These are phyloP conservation scores for Debaryomycetaceae sp. DNA, from an alignment of 1,139 yeast species.

Conservation along the genomic window DNA sequence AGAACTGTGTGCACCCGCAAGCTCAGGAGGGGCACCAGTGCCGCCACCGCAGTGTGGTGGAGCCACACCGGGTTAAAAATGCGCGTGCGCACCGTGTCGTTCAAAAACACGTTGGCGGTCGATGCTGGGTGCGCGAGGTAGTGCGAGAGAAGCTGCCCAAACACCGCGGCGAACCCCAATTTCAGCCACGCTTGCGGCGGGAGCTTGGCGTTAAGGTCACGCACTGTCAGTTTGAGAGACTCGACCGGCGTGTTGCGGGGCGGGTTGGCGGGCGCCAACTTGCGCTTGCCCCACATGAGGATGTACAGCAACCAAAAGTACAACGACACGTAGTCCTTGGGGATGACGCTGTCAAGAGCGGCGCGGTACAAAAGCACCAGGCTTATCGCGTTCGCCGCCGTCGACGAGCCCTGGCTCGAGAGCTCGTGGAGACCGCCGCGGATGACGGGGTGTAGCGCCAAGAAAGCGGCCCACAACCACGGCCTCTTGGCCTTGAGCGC, in stretches of 20 bases:
- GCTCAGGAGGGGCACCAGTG: no score
- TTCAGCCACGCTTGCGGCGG: constrained; percentile 1
- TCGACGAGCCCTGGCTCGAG: constrained; percentile 7
- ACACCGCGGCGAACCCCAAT: constrained; percentile 15
- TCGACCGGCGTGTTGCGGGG: not conserved
- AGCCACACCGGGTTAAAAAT: constrained; percentile 43
- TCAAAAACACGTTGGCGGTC: constrained; percentile 35
- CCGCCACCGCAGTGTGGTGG: constrained; percentile 23
- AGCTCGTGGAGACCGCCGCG: constrained; percentile 1
- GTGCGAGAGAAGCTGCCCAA: constrained; percentile 40
- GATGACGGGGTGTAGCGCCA: constrained; percentile 7
- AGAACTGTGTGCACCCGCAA: no score
- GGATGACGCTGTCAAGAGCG: constrained; percentile 25
- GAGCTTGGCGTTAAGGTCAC: not conserved
- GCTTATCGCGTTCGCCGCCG: constrained; percentile 25
- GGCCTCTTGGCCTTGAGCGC: constrained; percentile 6
- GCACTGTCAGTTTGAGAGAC: not conserved
- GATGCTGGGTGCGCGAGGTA: constrained; percentile 39
- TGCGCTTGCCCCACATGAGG: constrained; percentile 5
- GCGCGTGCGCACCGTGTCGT: constrained; percentile 27
- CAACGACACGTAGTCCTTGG: constrained; percentile 38
- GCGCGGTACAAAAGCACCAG: constrained; percentile 30
- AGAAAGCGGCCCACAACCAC: constrained; percentile 7
- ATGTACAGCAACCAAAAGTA: constrained; percentile 29
- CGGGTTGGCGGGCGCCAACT: no score